phyloP scores from a whole-genome alignment of 2,329 filamentous ascomycete genomes.

The Aspergillus puulaauensis region DNA sequence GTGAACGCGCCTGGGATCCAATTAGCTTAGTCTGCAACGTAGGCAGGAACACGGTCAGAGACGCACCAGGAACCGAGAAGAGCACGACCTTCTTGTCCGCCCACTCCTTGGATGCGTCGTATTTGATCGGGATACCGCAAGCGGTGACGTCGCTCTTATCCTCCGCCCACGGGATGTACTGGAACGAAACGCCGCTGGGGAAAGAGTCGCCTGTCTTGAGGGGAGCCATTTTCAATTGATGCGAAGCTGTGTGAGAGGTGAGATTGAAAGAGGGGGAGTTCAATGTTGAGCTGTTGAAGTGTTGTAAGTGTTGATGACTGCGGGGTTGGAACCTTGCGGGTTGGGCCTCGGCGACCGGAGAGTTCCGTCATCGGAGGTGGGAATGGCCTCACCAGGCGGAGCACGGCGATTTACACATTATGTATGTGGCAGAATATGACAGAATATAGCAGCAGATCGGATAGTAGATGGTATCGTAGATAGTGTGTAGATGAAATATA shows the following conservation, averaged over 20 bases:
- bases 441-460: background rate
- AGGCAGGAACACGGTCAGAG: background rate
- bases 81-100: slow-evolving; percentile 71
- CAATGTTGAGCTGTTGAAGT: too few species aligned
- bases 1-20: slow-evolving; percentile 67
- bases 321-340: background rate
- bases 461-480: background rate
- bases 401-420: background rate
- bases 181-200: slow-evolving; percentile 75
- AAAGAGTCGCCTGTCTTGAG: slow-evolving; percentile 80
- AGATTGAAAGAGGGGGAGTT: background rate
- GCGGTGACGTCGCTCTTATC: slow-evolving; percentile 68
- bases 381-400: background rate
- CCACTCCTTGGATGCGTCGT: slow-evolving; percentile 77
- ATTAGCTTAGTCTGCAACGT: background rate
- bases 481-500: background rate
- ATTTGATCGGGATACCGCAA: slow-evolving; percentile 76
- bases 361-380: background rate
- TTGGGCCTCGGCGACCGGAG: slow-evolving; percentile 1
- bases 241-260: background rate
- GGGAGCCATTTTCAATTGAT: slow-evolving; percentile 27
- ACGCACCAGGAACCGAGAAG: slow-evolving; percentile 65
- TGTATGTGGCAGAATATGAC: background rate
- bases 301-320: background rate
- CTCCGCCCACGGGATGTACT: slow-evolving; percentile 73